These are phyloP conservation scores for Heterobasidion irregulare DNA, from an alignment of 1,284 basidiomycete genomes.

Conservation along the genomic window DNA sequence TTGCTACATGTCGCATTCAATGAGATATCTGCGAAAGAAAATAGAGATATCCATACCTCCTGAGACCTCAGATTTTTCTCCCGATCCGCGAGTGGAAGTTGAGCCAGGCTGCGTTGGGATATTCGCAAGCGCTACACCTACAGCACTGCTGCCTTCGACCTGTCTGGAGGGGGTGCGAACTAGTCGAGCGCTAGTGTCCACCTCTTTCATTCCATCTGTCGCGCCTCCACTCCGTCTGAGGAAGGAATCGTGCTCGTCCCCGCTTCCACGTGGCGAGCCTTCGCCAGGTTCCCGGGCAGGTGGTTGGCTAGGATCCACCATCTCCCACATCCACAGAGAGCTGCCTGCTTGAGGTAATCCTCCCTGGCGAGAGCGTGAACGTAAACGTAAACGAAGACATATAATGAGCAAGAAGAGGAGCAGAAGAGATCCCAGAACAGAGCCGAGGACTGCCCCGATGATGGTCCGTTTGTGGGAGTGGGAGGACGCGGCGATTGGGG, in stretches of 20 bases:
- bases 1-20: not conserved
- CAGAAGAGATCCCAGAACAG: conserved; percentile 6
- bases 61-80: not conserved
- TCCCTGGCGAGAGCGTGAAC: conserved; percentile 22
- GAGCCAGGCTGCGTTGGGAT: not conserved
- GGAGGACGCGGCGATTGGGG: conserved; percentile 18
- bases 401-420: conserved; percentile 41
- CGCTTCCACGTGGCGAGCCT: conserved; percentile 55
- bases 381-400: conserved; percentile 37
- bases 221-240: conserved; percentile 26
- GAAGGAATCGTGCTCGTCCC: conserved; percentile 60
- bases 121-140: conserved; percentile 9
- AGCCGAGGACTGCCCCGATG: conserved; percentile 37
- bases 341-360: not conserved
- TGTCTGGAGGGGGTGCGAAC: conserved; percentile 16
- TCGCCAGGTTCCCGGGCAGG: conserved; percentile 38
- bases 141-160: conserved; percentile 19
- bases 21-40: not conserved
- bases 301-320: conserved; percentile 5
- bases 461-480: conserved; percentile 21
- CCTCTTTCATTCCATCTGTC: conserved; percentile 2
- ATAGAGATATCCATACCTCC: not conserved
- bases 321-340: conserved; percentile 13
- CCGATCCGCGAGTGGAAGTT: not conserved
- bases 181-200: conserved; percentile 15